These are phyloP conservation scores for Elasticomyces elasticus DNA, from an alignment of 495 filamentous ascomycete genomes.

Conservation along the genomic window DNA sequence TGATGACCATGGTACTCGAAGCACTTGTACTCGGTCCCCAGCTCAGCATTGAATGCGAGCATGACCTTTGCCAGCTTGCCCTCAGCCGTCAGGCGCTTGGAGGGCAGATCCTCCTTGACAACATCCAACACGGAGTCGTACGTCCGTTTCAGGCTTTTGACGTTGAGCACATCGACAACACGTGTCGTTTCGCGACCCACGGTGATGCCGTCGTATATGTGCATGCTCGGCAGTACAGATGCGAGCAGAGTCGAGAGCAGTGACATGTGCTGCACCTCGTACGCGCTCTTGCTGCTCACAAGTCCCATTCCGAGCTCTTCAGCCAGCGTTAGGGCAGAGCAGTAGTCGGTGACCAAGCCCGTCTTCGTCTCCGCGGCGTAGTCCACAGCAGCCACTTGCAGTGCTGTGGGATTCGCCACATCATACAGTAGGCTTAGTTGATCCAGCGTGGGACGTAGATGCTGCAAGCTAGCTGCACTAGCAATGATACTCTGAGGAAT, in stretches of 20 bases:
- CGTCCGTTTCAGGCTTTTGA: slow-evolving; percentile 54
- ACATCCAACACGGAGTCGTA: slow-evolving; percentile 59
- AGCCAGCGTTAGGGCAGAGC: slow-evolving; percentile 64
- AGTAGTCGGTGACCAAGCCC: slow-evolving; percentile 80
- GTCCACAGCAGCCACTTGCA: slow-evolving; percentile 88
- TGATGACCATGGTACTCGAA: slow-evolving; percentile 93
- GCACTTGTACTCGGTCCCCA: slow-evolving; percentile 81
- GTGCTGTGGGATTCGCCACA: slow-evolving; percentile 81
- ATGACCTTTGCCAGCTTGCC: slow-evolving; percentile 67
- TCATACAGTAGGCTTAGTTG: slow-evolving; percentile 83
- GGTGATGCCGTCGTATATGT: slow-evolving; percentile 85
- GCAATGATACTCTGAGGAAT: slow-evolving; percentile 84
- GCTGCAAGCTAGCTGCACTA: slow-evolving; percentile 66
- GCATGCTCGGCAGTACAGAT: slow-evolving; percentile 68
- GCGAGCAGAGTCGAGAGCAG: slow-evolving; percentile 79
- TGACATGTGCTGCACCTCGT: slow-evolving; percentile 93
- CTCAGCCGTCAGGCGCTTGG: slow-evolving; percentile 59
- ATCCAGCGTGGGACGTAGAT: slow-evolving; percentile 75
- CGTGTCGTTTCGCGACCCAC: slow-evolving; percentile 77
- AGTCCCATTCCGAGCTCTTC: slow-evolving; percentile 86
- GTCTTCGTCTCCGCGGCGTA: slow-evolving; percentile 55
- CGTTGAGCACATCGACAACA: slow-evolving; percentile 75
- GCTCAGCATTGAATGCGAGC: slow-evolving; percentile 75
- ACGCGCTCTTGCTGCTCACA: slow-evolving; percentile 71
- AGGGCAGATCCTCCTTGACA: slow-evolving; percentile 36